Percentiles rank a stretch among this genome's conserved stretches.
Conservation (phyloP, 106 monocot genomes). For the Dendrobium officinale region DNA sequence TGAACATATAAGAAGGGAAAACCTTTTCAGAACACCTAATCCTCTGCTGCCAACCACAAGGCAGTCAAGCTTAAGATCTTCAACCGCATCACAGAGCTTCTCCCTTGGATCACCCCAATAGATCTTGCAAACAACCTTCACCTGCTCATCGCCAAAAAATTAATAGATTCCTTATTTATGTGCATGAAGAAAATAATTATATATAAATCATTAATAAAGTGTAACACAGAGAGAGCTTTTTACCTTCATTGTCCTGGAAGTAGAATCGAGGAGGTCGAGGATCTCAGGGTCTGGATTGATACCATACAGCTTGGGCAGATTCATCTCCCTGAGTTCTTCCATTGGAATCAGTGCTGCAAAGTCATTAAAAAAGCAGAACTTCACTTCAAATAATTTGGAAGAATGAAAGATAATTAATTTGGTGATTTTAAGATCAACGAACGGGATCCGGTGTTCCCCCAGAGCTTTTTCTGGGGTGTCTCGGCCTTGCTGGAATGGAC, state of each 20-base stretch:
- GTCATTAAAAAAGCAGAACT: neutral
- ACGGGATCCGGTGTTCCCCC: slow-evolving; percentile 58
- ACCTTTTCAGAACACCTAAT: slow-evolving; percentile 49
- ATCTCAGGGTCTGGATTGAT: slow-evolving; percentile 46
- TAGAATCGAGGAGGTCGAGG: slow-evolving; percentile 50
- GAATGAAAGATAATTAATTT: neutral
- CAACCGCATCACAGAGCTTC: slow-evolving; percentile 53
- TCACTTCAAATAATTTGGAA: neutral
- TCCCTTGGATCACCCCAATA: slow-evolving; percentile 93
- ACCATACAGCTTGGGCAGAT: slow-evolving; percentile 41
- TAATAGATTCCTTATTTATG: neutral
- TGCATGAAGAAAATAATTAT: neutral
- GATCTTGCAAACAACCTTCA: slow-evolving; percentile 48
- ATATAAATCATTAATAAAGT: neutral
- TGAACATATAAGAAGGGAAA: no score
- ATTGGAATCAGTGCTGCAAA: slow-evolving; percentile 62
- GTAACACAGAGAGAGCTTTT: neutral
- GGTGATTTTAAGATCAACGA: neutral
- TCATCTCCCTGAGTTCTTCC: slow-evolving; percentile 44
- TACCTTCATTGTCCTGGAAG: slow-evolving; percentile 53
- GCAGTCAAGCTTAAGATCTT: slow-evolving; percentile 55
- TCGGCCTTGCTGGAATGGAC: slow-evolving; percentile 19
- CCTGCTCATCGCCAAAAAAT: slow-evolving; percentile 18
- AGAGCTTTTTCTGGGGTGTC: slow-evolving; percentile 36
- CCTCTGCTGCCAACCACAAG: slow-evolving; percentile 80